Conservation (phyloP, 2,329 filamentous ascomycete species). For the Fusarium buxicola region DNA sequence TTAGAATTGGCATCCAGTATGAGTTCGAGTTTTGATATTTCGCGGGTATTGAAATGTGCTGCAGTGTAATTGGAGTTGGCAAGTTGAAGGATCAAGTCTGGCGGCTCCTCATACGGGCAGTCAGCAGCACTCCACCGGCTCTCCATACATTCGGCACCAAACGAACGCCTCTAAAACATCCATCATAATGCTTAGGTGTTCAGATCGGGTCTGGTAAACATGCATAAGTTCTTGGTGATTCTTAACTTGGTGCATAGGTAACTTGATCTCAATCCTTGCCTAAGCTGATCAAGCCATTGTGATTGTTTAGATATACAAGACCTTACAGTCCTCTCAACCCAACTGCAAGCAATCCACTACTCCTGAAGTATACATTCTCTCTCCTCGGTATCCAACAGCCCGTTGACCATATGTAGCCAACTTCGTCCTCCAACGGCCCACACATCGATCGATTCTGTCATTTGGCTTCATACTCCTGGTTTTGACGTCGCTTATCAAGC, state of each 20-base stretch:
- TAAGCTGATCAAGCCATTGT: too few relatives aligned
- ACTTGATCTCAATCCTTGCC: too few relatives aligned
- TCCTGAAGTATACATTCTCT: background rate
- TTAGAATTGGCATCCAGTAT: fast-evolving
- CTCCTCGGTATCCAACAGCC: background rate
- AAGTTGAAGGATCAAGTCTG: background rate
- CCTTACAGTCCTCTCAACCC: background rate
- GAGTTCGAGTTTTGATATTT: background rate
- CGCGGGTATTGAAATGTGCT: background rate
- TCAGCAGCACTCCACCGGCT: too few relatives aligned
- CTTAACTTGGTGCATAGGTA: too few relatives aligned
- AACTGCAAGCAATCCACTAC: background rate
- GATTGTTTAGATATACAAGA: background rate
- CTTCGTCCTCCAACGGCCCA: background rate
- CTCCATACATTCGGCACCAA: too few relatives aligned
- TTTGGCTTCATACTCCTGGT: background rate
- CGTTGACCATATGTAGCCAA: background rate
- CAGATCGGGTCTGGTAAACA: too few relatives aligned
- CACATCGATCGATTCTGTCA: background rate
- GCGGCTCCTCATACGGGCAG: background rate
- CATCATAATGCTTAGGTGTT: too few relatives aligned
- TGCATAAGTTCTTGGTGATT: too few relatives aligned
- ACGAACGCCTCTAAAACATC: too few relatives aligned
- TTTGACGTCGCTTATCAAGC: background rate
- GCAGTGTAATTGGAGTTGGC: slow-evolving; percentile 5